Evolutionary conservation across 1,139 yeast species (phyloP).

Genomic region (Hyphopichia pseudoburtonii): DNA sequence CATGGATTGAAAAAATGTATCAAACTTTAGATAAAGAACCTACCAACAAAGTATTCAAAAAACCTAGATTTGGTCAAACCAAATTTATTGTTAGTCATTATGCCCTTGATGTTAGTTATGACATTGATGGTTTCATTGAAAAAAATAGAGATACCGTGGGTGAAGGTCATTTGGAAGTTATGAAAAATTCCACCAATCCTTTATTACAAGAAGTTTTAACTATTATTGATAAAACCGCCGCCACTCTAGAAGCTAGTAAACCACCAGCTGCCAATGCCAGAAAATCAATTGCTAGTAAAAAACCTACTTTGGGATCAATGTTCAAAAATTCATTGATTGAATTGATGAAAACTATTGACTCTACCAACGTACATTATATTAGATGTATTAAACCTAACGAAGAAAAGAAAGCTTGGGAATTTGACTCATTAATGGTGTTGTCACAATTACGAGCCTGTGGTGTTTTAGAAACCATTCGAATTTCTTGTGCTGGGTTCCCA

Average conservation of each 20-base stretch:
- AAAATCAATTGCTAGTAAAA: constrained; percentile 54
- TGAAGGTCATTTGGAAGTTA: constrained; percentile 87
- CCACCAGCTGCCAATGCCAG: constrained; percentile 33
- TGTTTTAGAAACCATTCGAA: constrained; percentile 93
- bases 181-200: constrained; percentile 65
- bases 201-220: constrained; percentile 65
- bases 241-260: constrained; percentile 47
- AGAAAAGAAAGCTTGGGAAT: constrained; percentile 91
- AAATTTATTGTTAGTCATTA: constrained; percentile 91
- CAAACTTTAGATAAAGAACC: constrained; percentile 82
- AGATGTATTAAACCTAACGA: constrained; percentile 98
- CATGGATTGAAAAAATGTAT: constrained; percentile 90
- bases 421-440: constrained; percentile 92
- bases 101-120: constrained; percentile 92
- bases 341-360: constrained; percentile 87
- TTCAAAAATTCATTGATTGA: constrained; percentile 91
- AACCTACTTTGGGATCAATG: constrained; percentile 93
- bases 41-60: constrained; percentile 76
- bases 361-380: constrained; percentile 94
- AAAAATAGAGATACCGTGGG: constrained; percentile 97
- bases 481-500: constrained; percentile 98
- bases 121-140: constrained; percentile 92
- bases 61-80: constrained; percentile 92
- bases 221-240: constrained; percentile 62
- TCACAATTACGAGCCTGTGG: constrained; percentile 98